These are phyloP conservation scores for Sclerotinia spermophila DNA, from an alignment of 2,329 filamentous ascomycete species.

Conservation along the genomic window DNA sequence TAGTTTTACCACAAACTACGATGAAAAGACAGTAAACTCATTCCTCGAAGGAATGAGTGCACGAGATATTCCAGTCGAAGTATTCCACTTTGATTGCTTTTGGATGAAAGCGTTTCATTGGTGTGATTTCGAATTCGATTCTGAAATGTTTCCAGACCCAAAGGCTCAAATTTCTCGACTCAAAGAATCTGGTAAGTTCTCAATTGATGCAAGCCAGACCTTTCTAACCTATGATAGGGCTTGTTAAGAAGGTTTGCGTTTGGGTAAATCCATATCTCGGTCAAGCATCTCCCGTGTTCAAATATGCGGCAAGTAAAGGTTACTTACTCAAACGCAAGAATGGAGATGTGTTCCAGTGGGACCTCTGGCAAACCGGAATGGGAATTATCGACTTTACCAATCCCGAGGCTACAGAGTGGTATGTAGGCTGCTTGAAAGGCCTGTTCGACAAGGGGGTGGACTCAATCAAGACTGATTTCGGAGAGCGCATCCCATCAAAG, in stretches of 20 bases:
- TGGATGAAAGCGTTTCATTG: constrained; percentile 62
- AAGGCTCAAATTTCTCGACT: constrained; percentile 51
- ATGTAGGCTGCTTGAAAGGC: constrained; percentile 47
- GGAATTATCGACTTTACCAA: constrained; percentile 62
- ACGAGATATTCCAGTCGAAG: constrained; percentile 54
- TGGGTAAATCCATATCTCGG: constrained; percentile 63
- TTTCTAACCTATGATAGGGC: constrained; percentile 36
- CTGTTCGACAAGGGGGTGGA: constrained; percentile 59
- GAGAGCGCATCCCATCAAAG: constrained; percentile 55
- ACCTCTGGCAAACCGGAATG: constrained; percentile 63
- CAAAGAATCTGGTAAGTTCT: constrained; percentile 43
- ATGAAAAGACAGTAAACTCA: constrained; percentile 53
- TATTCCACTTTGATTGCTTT: constrained; percentile 63
- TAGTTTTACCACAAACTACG: constrained; percentile 60
- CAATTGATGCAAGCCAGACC: neutral
- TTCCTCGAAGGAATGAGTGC: constrained; percentile 58
- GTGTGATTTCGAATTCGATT: constrained; percentile 60
- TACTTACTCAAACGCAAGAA: constrained; percentile 58
- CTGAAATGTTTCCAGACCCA: constrained; percentile 56
- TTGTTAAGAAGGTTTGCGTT: constrained; percentile 47
- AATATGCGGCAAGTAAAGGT: constrained; percentile 51
- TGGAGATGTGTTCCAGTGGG: constrained; percentile 60
- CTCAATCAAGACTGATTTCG: constrained; percentile 62
- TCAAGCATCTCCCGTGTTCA: constrained; percentile 57
- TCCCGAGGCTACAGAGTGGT: constrained; percentile 55